Evolutionary conservation across 2,329 filamentous ascomycete genomes (phyloP), one percentile per base, ranked within the genome.

Genomic region (Grosmannia penicillata): DNA sequence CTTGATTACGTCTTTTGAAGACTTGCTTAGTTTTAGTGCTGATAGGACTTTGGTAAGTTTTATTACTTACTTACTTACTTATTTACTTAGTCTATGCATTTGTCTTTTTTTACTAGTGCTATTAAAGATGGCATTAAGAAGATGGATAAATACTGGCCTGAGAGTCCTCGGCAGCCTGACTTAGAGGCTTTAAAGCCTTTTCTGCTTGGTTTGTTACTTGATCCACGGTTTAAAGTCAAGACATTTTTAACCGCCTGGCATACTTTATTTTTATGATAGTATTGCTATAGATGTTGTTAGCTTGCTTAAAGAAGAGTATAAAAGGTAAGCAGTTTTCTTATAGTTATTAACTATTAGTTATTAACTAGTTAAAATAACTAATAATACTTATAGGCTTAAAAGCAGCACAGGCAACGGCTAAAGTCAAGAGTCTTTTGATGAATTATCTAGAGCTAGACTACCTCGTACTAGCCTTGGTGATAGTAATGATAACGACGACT

Each of bases 21-120:
- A 19, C 39, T 38, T 36, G 28, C 33, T 33, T 33, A 37, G 21
- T 38, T 27, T 17, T 31, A 21, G 19, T 33, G 25, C 25, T 34
- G 15, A 24, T 15, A 24, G 15, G 3, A 36, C 9, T 6, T 19
- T 28, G 19, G n/a, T n/a, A n/a, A n/a, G n/a, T n/a, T n/a, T n/a
- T n/a, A n/a, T n/a, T n/a, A n/a, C n/a, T n/a, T n/a, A n/a, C n/a
- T n/a, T n/a, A n/a, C n/a, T n/a, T n/a, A n/a, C n/a, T 23, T 2
- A 14, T n/a, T n/a, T n/a, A n/a, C n/a, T n/a, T n/a, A n/a, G n/a
- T n/a, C n/a, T n/a, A n/a, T n/a, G n/a, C n/a, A n/a, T n/a, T n/a
- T n/a, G n/a, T n/a, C n/a, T n/a, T n/a, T 19, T 27, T 13, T 18
- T 19, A 18, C 18, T 27, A 36, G 8, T 27, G 21, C 6, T 34